Conservation (phyloP, 352 stramenopile species). For the Globisporangium paddicum region DNA sequence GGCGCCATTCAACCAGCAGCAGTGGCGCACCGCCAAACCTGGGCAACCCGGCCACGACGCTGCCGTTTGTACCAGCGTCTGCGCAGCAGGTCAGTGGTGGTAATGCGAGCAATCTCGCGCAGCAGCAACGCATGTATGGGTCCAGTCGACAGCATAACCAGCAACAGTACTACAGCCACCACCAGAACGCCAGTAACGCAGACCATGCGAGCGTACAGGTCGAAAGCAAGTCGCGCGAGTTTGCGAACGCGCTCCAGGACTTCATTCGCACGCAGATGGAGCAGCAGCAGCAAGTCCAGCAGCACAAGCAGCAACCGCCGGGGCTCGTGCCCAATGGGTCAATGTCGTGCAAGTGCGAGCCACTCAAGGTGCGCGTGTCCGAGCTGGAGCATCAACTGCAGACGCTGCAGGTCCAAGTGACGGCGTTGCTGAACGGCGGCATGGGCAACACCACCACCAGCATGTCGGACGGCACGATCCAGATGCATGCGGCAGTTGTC, state of each 20-base stretch:
- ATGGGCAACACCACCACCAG: slow-evolving; percentile 18
- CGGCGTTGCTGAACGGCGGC: slow-evolving; percentile 6
- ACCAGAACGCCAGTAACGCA: not conserved
- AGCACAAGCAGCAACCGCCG: slow-evolving; percentile 10
- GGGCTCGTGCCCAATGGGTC: not conserved
- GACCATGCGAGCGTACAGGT: slow-evolving; percentile 19
- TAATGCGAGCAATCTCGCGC: not conserved
- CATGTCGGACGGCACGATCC: not conserved
- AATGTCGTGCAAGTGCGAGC: slow-evolving; percentile 32
- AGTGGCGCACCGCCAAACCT: slow-evolving; percentile 12
- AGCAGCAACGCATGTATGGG: not conserved
- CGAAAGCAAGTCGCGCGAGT: slow-evolving; percentile 47
- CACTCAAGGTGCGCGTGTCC: slow-evolving; percentile 37
- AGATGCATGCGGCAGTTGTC: not conserved
- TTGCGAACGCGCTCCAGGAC: slow-evolving; percentile 54
- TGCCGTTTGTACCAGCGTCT: slow-evolving; percentile 9
- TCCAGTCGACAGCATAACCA: not conserved
- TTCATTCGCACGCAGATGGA: slow-evolving; percentile 42
- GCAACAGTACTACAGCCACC: slow-evolving; percentile 8
- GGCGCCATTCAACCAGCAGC: not conserved
- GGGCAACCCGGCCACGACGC: not conserved
- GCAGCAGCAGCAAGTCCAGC: slow-evolving; percentile 12
- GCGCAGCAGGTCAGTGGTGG: not conserved
- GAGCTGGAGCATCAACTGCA: slow-evolving; percentile 48
- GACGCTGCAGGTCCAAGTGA: slow-evolving; percentile 41